Evolutionary conservation across 495 filamentous ascomycete genomes (phyloP), one percentile per base, ranked within the genome.

Genomic region (Neurospora sp.): DNA sequence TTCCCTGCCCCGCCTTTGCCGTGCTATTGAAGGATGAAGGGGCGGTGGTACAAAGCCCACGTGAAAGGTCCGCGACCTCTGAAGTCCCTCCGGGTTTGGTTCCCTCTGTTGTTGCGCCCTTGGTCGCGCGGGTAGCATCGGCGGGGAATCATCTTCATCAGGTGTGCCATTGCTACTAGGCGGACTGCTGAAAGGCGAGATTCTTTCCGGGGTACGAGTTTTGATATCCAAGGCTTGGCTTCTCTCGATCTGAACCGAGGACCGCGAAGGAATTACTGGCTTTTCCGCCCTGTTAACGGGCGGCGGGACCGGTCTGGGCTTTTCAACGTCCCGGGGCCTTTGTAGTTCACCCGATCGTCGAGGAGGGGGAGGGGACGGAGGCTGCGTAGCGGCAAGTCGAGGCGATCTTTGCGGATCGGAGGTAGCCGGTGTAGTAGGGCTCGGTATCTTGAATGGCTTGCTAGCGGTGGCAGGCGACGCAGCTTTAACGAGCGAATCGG

Each of bases 121-220:
- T 10, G 85, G 83, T 20, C 82, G 81, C n/a, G 77, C 80, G 68
- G 81, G 86, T 39, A 84, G 75, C 70, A 82, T 77, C 6, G 86
- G 82, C 39, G 83, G 81, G 22, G 70, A 59, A 8, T 81, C 82
- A 7, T 85, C 84, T 39, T 83, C 81, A 71, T 85, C 85, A 7
- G 85, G 80, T 69, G 88, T 92, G 70, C 89, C 90, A 16, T 89
- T 88, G 75, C 91, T 96, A 71, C 89, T 90, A 16, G 95, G 94
- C 12, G 94, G 95, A 39, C 94, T 97, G 80, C 85, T 94, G 77
- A 99, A 98, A 0, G 96, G 95, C 7, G 96, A 98, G 1, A 91
- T 83, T 71, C 77, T 81, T 22, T 84, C 83, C 68, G 73, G 70
- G 39, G 78, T 73, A 16, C 76, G 78, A 69, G 71, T 77, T 40